Evolutionary conservation across 2,329 filamentous ascomycete genomes (phyloP).

Genomic region (Sporothrix mexicana): DNA sequence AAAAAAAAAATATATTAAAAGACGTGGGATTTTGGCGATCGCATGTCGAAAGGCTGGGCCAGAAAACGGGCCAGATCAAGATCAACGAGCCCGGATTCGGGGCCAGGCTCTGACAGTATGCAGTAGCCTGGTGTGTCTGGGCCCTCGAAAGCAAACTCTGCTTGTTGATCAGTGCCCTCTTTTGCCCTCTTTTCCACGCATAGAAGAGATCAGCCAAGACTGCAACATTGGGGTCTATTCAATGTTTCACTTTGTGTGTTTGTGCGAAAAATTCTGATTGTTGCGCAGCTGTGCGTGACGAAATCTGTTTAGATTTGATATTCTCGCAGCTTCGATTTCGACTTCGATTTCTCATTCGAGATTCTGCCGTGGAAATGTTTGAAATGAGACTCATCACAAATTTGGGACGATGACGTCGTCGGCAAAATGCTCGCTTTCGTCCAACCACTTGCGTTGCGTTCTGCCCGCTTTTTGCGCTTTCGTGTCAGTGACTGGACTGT

Average conservation of each 20-base stretch:
- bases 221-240: neutral
- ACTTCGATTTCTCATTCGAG: neutral
- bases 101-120: constrained; percentile 4
- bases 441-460: neutral
- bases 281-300: neutral
- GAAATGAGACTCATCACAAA: constrained; percentile 7
- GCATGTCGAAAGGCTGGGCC: neutral
- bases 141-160: neutral
- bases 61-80: neutral
- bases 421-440: constrained; percentile 31
- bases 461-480: neutral
- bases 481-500: neutral
- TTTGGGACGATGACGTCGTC: constrained; percentile 29
- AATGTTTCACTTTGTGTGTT: constrained; percentile 2
- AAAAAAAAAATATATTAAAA: neutral
- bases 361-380: neutral
- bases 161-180: constrained; percentile 3
- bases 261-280: neutral
- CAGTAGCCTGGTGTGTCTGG: constrained; percentile 4
- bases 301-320: neutral
- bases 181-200: neutral
- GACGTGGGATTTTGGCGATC: neutral
- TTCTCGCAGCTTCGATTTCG: neutral
- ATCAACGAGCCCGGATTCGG: neutral
- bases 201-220: constrained; percentile 1